These are phyloP conservation scores for Cordia subcordata DNA, from an alignment of 257 asterid genomes.

Conservation along the genomic window DNA sequence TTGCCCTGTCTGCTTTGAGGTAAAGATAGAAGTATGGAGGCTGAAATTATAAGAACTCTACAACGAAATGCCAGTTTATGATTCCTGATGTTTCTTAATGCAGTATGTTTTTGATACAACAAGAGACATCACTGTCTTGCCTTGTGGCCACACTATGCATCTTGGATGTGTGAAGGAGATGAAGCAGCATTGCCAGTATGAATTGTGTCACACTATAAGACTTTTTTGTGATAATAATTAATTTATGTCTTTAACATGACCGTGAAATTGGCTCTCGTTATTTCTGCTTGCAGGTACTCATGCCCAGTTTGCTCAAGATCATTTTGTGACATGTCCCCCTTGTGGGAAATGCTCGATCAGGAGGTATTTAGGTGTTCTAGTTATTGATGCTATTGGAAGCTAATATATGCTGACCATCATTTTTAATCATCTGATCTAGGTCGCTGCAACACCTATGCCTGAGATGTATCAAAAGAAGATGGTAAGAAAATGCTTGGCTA, in stretches of 20 bases:
- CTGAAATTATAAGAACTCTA: no score
- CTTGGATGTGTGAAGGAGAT: slow-evolving; percentile 57
- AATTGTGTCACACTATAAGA: neutral
- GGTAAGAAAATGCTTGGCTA: slow-evolving; percentile 18
- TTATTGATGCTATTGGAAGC: neutral
- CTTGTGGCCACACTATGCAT: slow-evolving; percentile 67
- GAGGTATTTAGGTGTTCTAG: slow-evolving; percentile 31
- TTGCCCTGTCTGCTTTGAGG: slow-evolving; percentile 74
- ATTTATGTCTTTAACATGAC: neutral
- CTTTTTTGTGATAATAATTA: neutral
- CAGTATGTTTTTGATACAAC: slow-evolving; percentile 51
- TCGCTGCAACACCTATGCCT: slow-evolving; percentile 60
- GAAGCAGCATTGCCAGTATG: slow-evolving; percentile 59
- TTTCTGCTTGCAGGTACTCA: slow-evolving; percentile 40
- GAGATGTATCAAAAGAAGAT: slow-evolving; percentile 42
- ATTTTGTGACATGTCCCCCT: slow-evolving; percentile 52
- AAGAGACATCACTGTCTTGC: slow-evolving; percentile 44
- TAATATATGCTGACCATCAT: neutral
- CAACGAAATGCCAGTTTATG: no score
- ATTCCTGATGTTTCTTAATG: no score
- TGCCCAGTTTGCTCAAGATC: slow-evolving; percentile 71
- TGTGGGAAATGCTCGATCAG: slow-evolving; percentile 58
- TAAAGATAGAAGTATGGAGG: no score
- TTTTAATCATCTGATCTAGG: slow-evolving; percentile 33
- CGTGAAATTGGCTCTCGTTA: no score